phyloP scores from a whole-genome alignment of 2,329 filamentous ascomycete species.

The Colletotrichum viniferum region DNA sequence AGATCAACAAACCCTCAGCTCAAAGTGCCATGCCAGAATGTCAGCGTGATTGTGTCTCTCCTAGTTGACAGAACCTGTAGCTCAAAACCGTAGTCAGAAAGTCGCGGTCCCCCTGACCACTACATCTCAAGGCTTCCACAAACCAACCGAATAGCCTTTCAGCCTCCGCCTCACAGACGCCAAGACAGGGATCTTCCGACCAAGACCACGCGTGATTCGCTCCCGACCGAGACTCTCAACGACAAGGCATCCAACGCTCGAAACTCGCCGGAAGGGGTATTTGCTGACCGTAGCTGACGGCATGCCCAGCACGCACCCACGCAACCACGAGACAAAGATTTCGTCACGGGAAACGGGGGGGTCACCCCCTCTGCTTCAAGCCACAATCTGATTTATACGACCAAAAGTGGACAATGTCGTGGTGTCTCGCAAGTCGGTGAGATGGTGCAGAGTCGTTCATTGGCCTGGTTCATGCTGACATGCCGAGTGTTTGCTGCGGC shows the following conservation, averaged over 20 bases:
- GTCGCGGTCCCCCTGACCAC: background rate
- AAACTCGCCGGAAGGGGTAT: background rate
- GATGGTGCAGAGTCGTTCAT: background rate
- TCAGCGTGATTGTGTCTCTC: background rate
- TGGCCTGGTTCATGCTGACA: background rate
- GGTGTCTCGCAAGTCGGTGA: background rate
- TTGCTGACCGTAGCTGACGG: background rate
- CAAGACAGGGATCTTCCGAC: background rate
- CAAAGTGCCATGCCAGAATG: background rate
- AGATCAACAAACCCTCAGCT: background rate
- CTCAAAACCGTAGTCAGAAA: background rate
- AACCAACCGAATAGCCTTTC: background rate
- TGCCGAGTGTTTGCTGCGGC: background rate
- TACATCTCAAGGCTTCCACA: background rate
- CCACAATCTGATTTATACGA: background rate
- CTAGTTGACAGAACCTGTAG: background rate
- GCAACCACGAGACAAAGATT: background rate
- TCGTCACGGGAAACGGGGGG: background rate
- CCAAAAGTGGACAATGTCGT: background rate
- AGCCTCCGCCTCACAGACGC: background rate
- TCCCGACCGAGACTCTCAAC: background rate
- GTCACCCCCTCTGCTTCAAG: background rate
- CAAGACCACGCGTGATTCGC: background rate
- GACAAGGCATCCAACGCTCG: background rate
- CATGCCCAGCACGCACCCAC: background rate